These are phyloP conservation scores for Lipomyces sp. DNA, from an alignment of 805 yeast species.

Conservation along the genomic window DNA sequence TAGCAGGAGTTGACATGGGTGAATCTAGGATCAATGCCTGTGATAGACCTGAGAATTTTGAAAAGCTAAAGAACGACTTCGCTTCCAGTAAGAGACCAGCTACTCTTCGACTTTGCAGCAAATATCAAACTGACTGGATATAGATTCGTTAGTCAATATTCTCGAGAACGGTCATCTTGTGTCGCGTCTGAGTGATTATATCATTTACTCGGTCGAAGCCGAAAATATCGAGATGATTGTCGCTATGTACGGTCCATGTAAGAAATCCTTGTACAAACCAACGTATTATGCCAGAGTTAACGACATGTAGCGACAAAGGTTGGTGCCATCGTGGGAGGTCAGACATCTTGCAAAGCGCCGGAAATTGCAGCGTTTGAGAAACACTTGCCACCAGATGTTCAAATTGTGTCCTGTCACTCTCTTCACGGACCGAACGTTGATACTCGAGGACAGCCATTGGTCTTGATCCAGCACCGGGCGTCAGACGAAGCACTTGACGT, in stretches of 20 bases:
- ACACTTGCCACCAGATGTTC: conserved; percentile 74
- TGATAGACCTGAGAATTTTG: conserved; percentile 72
- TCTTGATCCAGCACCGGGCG: conserved; percentile 77
- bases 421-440: conserved; percentile 92
- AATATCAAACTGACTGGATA: background rate
- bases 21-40: conserved; percentile 74
- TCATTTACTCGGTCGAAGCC: conserved; percentile 92
- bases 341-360: conserved; percentile 91
- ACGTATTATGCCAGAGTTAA: background rate
- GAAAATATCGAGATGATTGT: conserved; percentile 78
- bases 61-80: conserved; percentile 51
- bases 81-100: conserved; percentile 40
- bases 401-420: conserved; percentile 86
- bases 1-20: background rate
- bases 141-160: conserved; percentile 51
- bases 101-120: background rate
- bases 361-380: conserved; percentile 86
- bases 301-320: conserved; percentile 61
- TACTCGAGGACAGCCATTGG: conserved; percentile 91
- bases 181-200: conserved; percentile 77
- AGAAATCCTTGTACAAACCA: conserved; percentile 1
- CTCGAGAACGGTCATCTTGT: conserved; percentile 82
- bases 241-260: conserved; percentile 72
- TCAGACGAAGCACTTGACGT: conserved; percentile 58
- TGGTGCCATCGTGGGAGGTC: conserved; percentile 96